phyloP scores from a whole-genome alignment of 208 protist species.

The Trypanosoma avium region DNA sequence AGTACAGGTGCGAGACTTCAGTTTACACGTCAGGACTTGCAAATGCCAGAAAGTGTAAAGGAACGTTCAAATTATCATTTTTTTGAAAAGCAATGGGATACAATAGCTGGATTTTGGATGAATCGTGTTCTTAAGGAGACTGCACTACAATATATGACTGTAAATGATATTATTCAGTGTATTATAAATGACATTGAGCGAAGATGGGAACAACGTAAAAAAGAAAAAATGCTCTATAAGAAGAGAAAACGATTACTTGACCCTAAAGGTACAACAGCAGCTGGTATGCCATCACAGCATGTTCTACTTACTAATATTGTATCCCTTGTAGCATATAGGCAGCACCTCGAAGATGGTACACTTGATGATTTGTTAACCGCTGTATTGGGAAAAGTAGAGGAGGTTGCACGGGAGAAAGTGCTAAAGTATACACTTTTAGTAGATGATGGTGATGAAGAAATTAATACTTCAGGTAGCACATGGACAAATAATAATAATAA shows the following conservation, averaged over 20 bases:
- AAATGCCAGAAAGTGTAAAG: constrained; percentile 61
- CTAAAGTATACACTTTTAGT: constrained; percentile 36
- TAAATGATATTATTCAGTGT: constrained; percentile 48
- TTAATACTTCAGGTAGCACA: no score
- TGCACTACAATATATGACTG: constrained; percentile 52
- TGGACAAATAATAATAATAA: neutral
- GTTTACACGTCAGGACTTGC: constrained; percentile 67
- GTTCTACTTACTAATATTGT: constrained; percentile 73
- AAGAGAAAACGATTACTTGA: constrained; percentile 61
- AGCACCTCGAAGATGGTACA: constrained; percentile 14
- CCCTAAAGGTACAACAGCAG: constrained; percentile 22
- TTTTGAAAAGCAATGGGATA: constrained; percentile 80
- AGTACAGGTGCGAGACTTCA: constrained; percentile 71
- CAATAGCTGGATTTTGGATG: constrained; percentile 70
- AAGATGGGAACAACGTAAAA: constrained; percentile 50
- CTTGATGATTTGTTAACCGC: constrained; percentile 30
- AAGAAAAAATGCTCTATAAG: constrained; percentile 62
- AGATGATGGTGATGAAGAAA: constrained; percentile 28
- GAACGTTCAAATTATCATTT: constrained; percentile 52
- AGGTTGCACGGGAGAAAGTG: constrained; percentile 38
- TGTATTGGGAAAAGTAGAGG: constrained; percentile 42
- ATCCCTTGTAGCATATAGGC: constrained; percentile 24
- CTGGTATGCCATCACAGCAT: constrained; percentile 44
- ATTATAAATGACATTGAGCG: constrained; percentile 68
- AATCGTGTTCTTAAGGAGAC: constrained; percentile 77